Evolutionary conservation across 495 filamentous ascomycete species (phyloP).

Genomic region (Durotheca rogersii): DNA sequence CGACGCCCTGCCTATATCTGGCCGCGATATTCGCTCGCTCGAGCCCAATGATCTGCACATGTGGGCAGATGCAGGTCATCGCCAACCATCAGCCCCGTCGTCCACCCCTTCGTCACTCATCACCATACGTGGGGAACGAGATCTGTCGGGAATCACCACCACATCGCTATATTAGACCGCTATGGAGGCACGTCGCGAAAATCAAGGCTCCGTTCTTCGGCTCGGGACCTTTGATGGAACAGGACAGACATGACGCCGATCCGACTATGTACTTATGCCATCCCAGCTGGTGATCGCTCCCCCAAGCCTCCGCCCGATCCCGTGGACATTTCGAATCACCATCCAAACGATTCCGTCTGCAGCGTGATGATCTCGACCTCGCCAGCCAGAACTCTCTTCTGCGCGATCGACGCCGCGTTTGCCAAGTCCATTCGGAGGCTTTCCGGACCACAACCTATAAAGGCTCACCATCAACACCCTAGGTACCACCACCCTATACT

Average conservation of each 20-base stretch:
- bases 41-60: no score
- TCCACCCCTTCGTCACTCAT: neutral
- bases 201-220: no score
- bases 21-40: no score
- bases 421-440: constrained; percentile 67
- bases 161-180: no score
- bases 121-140: no score
- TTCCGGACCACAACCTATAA: constrained; percentile 63
- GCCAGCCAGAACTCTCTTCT: constrained; percentile 59
- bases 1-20: neutral
- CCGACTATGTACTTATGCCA: neutral
- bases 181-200: no score
- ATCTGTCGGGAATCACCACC: no score
- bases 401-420: constrained; percentile 64
- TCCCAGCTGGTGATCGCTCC: neutral
- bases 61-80: neutral
- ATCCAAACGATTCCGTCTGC: constrained; percentile 62
- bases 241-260: no score
- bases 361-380: constrained; percentile 66
- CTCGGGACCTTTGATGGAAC: no score
- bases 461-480: no score
- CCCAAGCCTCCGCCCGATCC: neutral
- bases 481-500: no score
- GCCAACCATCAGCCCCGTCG: neutral
- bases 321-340: constrained; percentile 21